A percentile compares a stretch with the other conserved stretches of the same genome.
Conservation (phyloP, 2,329 filamentous ascomycete genomes). For the Apiospora arundinis region DNA sequence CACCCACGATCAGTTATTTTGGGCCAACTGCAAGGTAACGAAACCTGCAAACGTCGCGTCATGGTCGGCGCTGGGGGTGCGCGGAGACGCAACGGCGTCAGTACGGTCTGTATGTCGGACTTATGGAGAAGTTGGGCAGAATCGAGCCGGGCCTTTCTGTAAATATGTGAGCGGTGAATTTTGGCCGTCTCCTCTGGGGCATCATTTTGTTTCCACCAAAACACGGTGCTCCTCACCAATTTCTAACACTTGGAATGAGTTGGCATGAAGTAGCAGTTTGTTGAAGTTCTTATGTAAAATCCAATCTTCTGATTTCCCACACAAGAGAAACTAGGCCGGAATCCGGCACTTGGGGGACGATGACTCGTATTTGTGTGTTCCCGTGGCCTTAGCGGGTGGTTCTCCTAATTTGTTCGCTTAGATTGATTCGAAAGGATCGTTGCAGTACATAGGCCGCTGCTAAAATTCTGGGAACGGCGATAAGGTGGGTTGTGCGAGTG, state of each 20-base stretch:
- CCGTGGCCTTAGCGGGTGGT: neutral
- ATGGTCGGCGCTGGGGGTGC: neutral
- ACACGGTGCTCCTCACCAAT: neutral
- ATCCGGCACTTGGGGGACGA: neutral
- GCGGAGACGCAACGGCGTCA: neutral
- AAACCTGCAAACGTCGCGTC: neutral
- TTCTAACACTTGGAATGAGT: neutral
- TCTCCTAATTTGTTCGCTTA: conserved; percentile 7
- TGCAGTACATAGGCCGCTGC: neutral
- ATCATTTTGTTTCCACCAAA: conserved; percentile 7
- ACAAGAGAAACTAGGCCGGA: neutral
- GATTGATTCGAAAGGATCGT: neutral
- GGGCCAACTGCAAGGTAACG: neutral
- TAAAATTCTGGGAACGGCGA: neutral
- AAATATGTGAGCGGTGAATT: conserved; percentile 5
- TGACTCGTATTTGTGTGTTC: neutral
- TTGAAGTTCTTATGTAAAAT: conserved; percentile 11
- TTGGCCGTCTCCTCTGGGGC: neutral
- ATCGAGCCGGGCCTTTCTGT: neutral
- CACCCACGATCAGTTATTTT: neutral
- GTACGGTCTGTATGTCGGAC: neutral
- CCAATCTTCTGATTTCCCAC: conserved; percentile 10
- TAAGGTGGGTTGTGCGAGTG: neutral
- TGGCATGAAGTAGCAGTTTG: neutral
- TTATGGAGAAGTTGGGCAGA: neutral